A percentile compares a stretch with the other conserved stretches of the same genome.
Conservation (phyloP, 257 asterid genomes). For the Nicotiana obtusifolia region DNA sequence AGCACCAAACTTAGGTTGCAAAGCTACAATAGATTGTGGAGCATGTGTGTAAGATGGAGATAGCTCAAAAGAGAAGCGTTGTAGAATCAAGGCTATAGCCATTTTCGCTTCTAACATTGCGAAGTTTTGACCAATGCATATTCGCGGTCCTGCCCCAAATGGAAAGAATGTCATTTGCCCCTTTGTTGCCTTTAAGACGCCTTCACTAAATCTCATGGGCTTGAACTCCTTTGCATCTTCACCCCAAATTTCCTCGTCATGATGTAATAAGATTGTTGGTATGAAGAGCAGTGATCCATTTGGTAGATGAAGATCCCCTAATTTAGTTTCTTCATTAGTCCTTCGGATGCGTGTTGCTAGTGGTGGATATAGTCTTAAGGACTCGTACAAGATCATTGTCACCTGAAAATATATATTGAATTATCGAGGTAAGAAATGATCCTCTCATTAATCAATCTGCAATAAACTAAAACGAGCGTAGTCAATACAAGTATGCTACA, state of each 20-base stretch:
- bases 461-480: no score
- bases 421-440: no score
- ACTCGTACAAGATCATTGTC: conserved; percentile 47
- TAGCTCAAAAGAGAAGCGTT: conserved; percentile 32
- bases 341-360: conserved; percentile 10
- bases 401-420: conserved; percentile 20
- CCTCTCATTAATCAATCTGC: background rate
- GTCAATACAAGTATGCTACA: background rate
- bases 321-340: conserved; percentile 17
- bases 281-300: conserved; percentile 31
- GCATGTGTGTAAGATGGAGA: conserved; percentile 56
- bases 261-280: conserved; percentile 34
- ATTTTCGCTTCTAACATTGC: conserved; percentile 51
- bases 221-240: conserved; percentile 52
- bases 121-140: conserved; percentile 53
- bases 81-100: conserved; percentile 40
- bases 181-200: conserved; percentile 31
- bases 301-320: conserved; percentile 32
- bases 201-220: conserved; percentile 44
- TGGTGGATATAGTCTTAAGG: conserved; percentile 52
- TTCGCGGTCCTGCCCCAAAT: conserved; percentile 46
- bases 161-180: conserved; percentile 30
- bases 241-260: conserved; percentile 43
- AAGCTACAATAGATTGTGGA: conserved; percentile 16
- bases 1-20: conserved; percentile 34